Evolutionary conservation across 1,284 basidiomycete species (phyloP).

Genomic region (Cutaneotrichosporon dermatis): DNA sequence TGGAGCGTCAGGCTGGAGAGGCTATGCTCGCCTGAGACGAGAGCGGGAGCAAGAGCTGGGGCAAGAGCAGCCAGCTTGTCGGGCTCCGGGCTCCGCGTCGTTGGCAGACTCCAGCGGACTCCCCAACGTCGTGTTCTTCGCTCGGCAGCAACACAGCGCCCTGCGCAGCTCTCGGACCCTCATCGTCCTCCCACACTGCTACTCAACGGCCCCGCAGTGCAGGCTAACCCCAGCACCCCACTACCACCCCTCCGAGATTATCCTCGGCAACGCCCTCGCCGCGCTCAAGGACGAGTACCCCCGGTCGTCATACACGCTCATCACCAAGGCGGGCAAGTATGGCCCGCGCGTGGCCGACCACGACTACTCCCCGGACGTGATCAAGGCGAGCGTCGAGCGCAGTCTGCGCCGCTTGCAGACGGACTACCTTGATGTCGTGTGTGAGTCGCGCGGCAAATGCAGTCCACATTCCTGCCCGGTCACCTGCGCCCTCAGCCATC

Average conservation of each 20-base stretch:
- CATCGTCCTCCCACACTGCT: background rate
- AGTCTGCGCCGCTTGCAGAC: slow-evolving; percentile 73
- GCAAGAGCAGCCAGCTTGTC: too few species aligned
- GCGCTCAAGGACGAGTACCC: slow-evolving; percentile 67
- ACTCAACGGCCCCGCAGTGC: background rate
- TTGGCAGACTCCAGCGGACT: too few species aligned
- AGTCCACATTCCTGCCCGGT: too few species aligned
- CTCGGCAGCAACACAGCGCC: too few species aligned
- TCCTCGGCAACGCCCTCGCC: slow-evolving; percentile 71
- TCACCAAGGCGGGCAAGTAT: slow-evolving; percentile 92
- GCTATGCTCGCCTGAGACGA: too few species aligned
- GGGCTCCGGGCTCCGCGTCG: too few species aligned
- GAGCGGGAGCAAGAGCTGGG: too few species aligned
- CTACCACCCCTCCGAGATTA: slow-evolving; percentile 86
- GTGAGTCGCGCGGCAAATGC: slow-evolving; percentile 28
- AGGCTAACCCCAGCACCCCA: slow-evolving; percentile 52
- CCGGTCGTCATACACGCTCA: slow-evolving; percentile 70
- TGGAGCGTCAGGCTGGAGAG: too few species aligned
- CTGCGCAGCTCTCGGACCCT: background rate
- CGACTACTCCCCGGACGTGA: slow-evolving; percentile 66
- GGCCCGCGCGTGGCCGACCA: slow-evolving; percentile 61
- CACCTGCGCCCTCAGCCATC: background rate
- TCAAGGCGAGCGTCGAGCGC: slow-evolving; percentile 65
- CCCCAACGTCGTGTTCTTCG: too few species aligned
- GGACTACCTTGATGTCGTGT: slow-evolving; percentile 76